These are phyloP conservation scores for Flammula alnicola DNA, from an alignment of 1,284 basidiomycete genomes.

Conservation along the genomic window DNA sequence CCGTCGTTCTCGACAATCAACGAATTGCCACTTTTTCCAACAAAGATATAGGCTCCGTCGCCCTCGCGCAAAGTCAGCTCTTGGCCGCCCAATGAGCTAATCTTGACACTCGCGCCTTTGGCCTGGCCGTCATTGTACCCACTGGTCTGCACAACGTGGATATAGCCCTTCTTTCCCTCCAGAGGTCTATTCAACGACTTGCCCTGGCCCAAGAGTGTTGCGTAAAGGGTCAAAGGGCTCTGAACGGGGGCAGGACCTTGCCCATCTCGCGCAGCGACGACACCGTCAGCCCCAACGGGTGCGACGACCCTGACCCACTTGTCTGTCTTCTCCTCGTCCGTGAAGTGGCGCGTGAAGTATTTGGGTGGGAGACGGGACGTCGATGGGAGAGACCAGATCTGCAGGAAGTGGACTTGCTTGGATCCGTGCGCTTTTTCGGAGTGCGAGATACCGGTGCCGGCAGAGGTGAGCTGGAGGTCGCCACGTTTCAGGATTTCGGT, in stretches of 20 bases:
- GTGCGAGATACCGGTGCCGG: constrained; percentile 87
- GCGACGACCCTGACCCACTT: constrained; percentile 74
- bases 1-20: constrained; percentile 53
- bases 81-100: constrained; percentile 46
- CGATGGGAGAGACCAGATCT: constrained; percentile 84
- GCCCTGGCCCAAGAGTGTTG: constrained; percentile 65
- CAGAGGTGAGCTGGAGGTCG: constrained; percentile 89
- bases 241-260: constrained; percentile 51
- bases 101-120: constrained; percentile 52
- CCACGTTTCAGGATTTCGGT: constrained; percentile 87
- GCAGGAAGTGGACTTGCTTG: constrained; percentile 78
- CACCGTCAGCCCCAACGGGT: constrained; percentile 59
- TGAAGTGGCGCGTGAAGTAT: constrained; percentile 88
- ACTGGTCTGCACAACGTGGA: constrained; percentile 76
- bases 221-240: constrained; percentile 62
- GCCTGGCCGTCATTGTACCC: constrained; percentile 69
- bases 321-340: constrained; percentile 82
- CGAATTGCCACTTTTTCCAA: constrained; percentile 77
- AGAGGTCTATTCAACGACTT: constrained; percentile 58
- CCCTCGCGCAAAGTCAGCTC: constrained; percentile 50
- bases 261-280: constrained; percentile 65
- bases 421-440: constrained; percentile 73
- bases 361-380: constrained; percentile 62
- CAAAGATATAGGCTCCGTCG: constrained; percentile 32
- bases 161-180: constrained; percentile 58